phyloP scores from a whole-genome alignment of 352 stramenopile genomes.

The Pythium dissotocum region DNA sequence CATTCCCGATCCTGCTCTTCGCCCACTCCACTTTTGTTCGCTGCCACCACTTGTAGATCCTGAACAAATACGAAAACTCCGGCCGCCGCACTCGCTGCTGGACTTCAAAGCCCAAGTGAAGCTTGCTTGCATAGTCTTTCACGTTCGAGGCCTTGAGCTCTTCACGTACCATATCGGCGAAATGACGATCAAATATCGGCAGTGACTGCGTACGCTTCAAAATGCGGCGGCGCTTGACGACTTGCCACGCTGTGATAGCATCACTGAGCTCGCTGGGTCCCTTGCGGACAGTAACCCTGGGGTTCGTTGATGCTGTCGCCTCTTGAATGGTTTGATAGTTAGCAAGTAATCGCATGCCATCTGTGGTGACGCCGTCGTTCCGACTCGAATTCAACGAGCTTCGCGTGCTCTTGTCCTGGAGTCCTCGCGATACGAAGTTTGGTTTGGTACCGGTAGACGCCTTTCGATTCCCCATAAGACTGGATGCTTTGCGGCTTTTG shows the following conservation, averaged over 20 bases:
- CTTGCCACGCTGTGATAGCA: slow-evolving; percentile 2
- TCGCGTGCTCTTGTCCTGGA: slow-evolving; percentile 6
- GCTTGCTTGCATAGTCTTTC: slow-evolving; percentile 56
- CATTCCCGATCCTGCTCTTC: neutral
- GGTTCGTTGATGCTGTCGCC: neutral
- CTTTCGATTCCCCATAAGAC: slow-evolving; percentile 8
- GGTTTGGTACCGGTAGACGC: neutral
- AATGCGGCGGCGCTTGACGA: slow-evolving; percentile 36
- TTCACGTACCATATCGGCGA: slow-evolving; percentile 48
- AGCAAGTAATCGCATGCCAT: slow-evolving; percentile 58
- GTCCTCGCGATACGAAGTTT: neutral
- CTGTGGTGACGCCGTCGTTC: slow-evolving; percentile 38
- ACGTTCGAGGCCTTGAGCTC: slow-evolving; percentile 63
- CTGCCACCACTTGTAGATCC: slow-evolving; percentile 47
- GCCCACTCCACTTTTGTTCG: slow-evolving; percentile 18
- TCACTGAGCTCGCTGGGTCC: neutral
- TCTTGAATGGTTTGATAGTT: slow-evolving; percentile 42
- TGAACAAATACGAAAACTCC: slow-evolving; percentile 59
- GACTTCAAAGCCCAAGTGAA: slow-evolving; percentile 57
- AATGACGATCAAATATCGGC: slow-evolving; percentile 64
- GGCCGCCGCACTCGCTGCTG: slow-evolving; percentile 51
- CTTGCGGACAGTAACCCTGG: neutral
- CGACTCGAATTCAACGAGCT: slow-evolving; percentile 28
- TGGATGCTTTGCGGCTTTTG: slow-evolving; percentile 10
- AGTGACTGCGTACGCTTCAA: slow-evolving; percentile 66